These are phyloP conservation scores for Pachyrhizus erosus DNA, from an alignment of 306 rosid genomes.

Conservation along the genomic window DNA sequence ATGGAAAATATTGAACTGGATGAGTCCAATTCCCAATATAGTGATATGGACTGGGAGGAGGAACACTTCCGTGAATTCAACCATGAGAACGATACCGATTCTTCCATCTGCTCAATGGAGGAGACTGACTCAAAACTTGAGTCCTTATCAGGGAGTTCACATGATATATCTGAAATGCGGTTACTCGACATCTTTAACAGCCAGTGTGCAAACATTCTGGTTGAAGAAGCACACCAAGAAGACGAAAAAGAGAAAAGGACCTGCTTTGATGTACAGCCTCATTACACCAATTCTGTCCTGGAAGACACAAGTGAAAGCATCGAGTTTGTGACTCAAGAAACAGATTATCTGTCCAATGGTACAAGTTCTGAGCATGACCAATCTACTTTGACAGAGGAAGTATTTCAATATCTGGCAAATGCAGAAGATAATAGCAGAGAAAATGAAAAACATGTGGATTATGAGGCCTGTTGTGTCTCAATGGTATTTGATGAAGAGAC, in stretches of 20 bases:
- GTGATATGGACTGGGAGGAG: conserved; percentile 63
- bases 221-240: conserved; percentile 35
- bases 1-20: conserved; percentile 40
- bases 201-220: conserved; percentile 27
- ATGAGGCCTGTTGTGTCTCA: conserved; percentile 24
- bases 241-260: conserved; percentile 28
- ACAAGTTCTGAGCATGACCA: conserved; percentile 48
- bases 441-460: conserved; percentile 40
- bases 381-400: conserved; percentile 48
- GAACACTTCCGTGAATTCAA: conserved; percentile 43
- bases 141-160: conserved; percentile 38
- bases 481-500: conserved; percentile 34
- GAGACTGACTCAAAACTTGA: conserved; percentile 36
- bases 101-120: conserved; percentile 38
- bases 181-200: conserved; percentile 39
- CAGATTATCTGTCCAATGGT: conserved; percentile 25
- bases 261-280: conserved; percentile 43
- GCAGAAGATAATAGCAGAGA: conserved; percentile 41
- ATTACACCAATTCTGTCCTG: conserved; percentile 32
- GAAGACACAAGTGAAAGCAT: conserved; percentile 35
- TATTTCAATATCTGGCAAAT: conserved; percentile 37
- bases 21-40: conserved; percentile 43
- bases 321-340: conserved; percentile 44
- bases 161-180: conserved; percentile 37
- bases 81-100: conserved; percentile 43